Conservation (phyloP, 2,329 filamentous ascomycete species). For the Xylaria sp. region DNA sequence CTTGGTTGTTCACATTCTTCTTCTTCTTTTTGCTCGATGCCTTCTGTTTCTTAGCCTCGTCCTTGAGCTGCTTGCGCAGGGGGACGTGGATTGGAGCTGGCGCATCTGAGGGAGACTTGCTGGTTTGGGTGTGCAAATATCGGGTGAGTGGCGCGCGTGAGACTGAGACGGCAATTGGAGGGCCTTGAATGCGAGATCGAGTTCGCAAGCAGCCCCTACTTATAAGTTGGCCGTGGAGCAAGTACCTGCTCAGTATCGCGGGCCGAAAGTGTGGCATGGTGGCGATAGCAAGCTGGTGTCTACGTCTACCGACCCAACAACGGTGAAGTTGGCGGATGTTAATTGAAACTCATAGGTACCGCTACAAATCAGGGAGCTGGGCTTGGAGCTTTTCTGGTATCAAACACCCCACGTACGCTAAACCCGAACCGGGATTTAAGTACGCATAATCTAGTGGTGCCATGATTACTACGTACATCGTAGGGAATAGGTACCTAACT, state of each 20-base stretch:
- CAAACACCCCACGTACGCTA: not conserved
- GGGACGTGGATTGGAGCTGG: constrained; percentile 54
- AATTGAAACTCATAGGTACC: not conserved
- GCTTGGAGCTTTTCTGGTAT: constrained; percentile 17
- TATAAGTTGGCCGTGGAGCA: constrained; percentile 58
- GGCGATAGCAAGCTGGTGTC: not conserved
- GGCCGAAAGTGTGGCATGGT: constrained; percentile 59
- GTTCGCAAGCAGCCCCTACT: constrained; percentile 55
- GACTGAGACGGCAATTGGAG: constrained; percentile 14
- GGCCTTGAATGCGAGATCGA: constrained; percentile 16
- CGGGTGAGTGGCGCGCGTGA: constrained; percentile 31
- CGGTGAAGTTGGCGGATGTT: not conserved
- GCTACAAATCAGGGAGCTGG: not conserved
- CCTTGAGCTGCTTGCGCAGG: constrained; percentile 77
- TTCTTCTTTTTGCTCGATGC: constrained; percentile 56
- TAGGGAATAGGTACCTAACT: not conserved
- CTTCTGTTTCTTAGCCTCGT: constrained; percentile 67
- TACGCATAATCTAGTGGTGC: not conserved
- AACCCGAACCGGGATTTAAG: constrained; percentile 4
- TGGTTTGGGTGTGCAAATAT: constrained; percentile 49
- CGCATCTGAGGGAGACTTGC: constrained; percentile 39
- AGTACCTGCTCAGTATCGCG: constrained; percentile 59
- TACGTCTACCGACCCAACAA: not conserved
- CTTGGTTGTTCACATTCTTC: constrained; percentile 60
- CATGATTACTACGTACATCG: not conserved